These are phyloP conservation scores for Syncephalastrum racemosum DNA, from an alignment of 371 early-diverging fungal species.

Conservation along the genomic window DNA sequence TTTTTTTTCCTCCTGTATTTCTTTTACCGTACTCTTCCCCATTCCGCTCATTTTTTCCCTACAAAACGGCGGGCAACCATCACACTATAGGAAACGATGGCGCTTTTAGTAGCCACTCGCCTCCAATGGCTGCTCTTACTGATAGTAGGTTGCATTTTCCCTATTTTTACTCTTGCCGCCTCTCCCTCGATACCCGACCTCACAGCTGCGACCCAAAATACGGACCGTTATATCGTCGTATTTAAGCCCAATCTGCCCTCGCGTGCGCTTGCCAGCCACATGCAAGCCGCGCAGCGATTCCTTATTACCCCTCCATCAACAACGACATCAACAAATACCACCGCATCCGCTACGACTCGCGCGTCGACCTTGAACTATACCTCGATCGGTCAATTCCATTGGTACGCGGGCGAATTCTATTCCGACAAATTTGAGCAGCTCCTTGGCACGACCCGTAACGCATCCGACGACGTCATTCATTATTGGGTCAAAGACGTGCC, in stretches of 20 bases:
- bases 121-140: no score
- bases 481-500: slow-evolving; percentile 41
- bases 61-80: no score
- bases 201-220: slow-evolving; percentile 8
- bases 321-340: background rate
- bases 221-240: slow-evolving; percentile 35
- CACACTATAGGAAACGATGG: no score
- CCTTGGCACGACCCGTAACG: background rate
- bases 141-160: no score
- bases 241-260: slow-evolving; percentile 26
- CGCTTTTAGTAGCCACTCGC: no score
- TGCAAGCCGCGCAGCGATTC: slow-evolving; percentile 25
- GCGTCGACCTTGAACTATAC: slow-evolving; percentile 7
- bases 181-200: background rate
- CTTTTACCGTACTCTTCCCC: no score
- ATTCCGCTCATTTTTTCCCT: no score
- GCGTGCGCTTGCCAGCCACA: slow-evolving; percentile 27
- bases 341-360: slow-evolving; percentile 5
- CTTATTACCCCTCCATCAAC: background rate
- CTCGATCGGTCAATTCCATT: slow-evolving; percentile 40
- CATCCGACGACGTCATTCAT: slow-evolving; percentile 24
- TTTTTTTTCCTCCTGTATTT: no score
- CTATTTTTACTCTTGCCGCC: background rate
- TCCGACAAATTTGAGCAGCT: slow-evolving; percentile 20
- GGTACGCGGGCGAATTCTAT: slow-evolving; percentile 37